Percentiles rank a stretch among this genome's conserved stretches.
These are phyloP conservation scores for Backusella tarrabulga DNA, from an alignment of 192 early-diverging fungal species.

Conservation along the genomic window DNA sequence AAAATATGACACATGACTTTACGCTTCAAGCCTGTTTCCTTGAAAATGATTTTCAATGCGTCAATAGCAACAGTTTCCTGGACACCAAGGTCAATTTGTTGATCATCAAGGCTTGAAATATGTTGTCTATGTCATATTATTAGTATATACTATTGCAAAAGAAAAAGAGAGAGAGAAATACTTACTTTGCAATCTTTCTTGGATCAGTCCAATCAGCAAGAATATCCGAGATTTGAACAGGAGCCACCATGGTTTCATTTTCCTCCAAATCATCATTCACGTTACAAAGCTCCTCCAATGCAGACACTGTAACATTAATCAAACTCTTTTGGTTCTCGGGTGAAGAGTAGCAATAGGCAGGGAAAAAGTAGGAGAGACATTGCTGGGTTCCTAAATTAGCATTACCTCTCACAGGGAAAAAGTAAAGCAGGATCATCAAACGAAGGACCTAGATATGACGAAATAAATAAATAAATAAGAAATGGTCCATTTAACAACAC, in stretches of 20 bases:
- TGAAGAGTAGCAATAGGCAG: conserved; percentile 77
- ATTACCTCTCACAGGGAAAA: conserved; percentile 54
- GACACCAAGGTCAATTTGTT: conserved; percentile 44
- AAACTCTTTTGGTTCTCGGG: conserved; percentile 68
- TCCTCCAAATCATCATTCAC: conserved; percentile 33
- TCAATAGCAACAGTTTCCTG: conserved; percentile 64
- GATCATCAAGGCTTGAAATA: conserved; percentile 28
- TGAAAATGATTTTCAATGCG: conserved; percentile 54
- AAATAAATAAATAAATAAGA: not conserved
- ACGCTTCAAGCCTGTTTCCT: conserved; percentile 35
- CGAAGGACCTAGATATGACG: conserved; percentile 56
- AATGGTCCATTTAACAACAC: not conserved
- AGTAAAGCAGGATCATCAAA: conserved; percentile 79
- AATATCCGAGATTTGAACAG: conserved; percentile 67
- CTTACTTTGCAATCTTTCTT: conserved; percentile 62
- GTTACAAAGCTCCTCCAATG: conserved; percentile 34
- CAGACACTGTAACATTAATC: conserved; percentile 50
- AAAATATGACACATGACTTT: conserved; percentile 66
- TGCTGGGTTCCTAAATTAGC: conserved; percentile 71
- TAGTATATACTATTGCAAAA: no score
- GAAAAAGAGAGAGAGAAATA: not conserved
- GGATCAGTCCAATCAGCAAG: conserved; percentile 79
- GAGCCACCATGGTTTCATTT: conserved; percentile 50
- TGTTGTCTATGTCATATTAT: conserved; percentile 10
- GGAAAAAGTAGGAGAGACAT: conserved; percentile 90